These are phyloP conservation scores for Debaryomyces fabryi DNA, from an alignment of 1,139 yeast species.

Conservation along the genomic window DNA sequence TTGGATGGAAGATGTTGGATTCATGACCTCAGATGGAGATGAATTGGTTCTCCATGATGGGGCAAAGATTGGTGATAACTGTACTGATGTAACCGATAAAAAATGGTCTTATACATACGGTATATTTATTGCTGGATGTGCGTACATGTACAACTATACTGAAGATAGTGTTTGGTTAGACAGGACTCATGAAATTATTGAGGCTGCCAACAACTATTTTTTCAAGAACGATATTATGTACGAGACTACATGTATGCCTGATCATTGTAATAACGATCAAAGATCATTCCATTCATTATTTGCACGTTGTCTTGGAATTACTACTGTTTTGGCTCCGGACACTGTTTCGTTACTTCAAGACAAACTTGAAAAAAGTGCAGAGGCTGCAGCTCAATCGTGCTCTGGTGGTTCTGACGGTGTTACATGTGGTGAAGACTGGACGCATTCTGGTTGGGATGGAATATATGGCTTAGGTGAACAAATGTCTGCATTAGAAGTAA, in stretches of 20 bases:
- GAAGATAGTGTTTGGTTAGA: slow-evolving; percentile 56
- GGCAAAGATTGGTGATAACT: slow-evolving; percentile 59
- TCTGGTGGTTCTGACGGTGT: slow-evolving; percentile 75
- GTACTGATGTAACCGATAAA: slow-evolving; percentile 53
- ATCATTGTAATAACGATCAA: slow-evolving; percentile 72
- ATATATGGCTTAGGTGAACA: slow-evolving; percentile 78
- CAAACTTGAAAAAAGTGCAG: slow-evolving; percentile 54
- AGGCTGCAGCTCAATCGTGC: slow-evolving; percentile 72
- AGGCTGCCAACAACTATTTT: slow-evolving; percentile 43
- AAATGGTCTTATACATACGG: slow-evolving; percentile 86
- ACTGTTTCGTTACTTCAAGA: slow-evolving; percentile 44
- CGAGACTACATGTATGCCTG: slow-evolving; percentile 65
- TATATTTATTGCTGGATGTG: slow-evolving; percentile 69
- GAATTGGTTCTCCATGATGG: slow-evolving; percentile 67
- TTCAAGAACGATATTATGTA: slow-evolving; percentile 54
- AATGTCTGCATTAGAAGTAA: slow-evolving; percentile 72
- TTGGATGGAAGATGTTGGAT: slow-evolving; percentile 62
- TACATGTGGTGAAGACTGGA: slow-evolving; percentile 77
- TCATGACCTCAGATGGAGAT: slow-evolving; percentile 42
- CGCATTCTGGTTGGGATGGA: slow-evolving; percentile 59
- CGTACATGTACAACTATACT: slow-evolving; percentile 72
- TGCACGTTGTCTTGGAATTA: slow-evolving; percentile 63
- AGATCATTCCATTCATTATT: slow-evolving; percentile 75
- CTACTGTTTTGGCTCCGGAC: slow-evolving; percentile 59
- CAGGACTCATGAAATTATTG: slow-evolving; percentile 53